Percentiles rank a stretch among this genome's conserved stretches.
Evolutionary conservation across 768 basidiomycete species (phyloP).

Genomic region (Phaeotremella skinneri): DNA sequence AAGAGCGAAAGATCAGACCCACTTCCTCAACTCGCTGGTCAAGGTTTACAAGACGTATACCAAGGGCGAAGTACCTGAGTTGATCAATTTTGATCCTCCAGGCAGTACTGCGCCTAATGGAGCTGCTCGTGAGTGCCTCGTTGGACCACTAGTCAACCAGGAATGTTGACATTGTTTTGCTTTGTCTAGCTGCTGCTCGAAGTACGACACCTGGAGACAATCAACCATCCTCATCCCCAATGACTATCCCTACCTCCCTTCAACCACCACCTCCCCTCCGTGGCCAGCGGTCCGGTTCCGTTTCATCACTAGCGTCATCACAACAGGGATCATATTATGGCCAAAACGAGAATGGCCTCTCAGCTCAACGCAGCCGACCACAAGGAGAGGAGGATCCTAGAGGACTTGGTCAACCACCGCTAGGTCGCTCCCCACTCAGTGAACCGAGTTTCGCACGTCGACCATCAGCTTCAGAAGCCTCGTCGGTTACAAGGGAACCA

Average conservation of each 20-base stretch:
- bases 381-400: not conserved
- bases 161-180: too few relatives aligned
- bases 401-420: not conserved
- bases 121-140: not conserved
- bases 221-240: not conserved
- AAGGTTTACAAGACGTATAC: constrained; percentile 53
- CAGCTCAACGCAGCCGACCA: not conserved
- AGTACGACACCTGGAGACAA: constrained; percentile 11
- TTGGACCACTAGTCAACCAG: too few relatives aligned
- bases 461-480: not conserved
- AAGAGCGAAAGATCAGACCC: constrained; percentile 64
- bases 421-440: not conserved
- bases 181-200: not conserved
- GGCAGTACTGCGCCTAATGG: constrained; percentile 8
- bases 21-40: constrained; percentile 68
- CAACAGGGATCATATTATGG: constrained; percentile 1
- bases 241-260: not conserved
- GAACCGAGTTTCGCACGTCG: not conserved
- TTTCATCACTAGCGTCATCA: not conserved
- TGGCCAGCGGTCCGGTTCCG: not conserved
- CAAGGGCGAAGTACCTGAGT: constrained; percentile 41
- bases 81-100: constrained; percentile 39
- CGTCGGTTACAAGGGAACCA: not conserved
- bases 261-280: not conserved
- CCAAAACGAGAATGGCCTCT: not conserved